Conservation (phyloP, 2,329 filamentous ascomycete genomes). For the Diaporthe eres region DNA sequence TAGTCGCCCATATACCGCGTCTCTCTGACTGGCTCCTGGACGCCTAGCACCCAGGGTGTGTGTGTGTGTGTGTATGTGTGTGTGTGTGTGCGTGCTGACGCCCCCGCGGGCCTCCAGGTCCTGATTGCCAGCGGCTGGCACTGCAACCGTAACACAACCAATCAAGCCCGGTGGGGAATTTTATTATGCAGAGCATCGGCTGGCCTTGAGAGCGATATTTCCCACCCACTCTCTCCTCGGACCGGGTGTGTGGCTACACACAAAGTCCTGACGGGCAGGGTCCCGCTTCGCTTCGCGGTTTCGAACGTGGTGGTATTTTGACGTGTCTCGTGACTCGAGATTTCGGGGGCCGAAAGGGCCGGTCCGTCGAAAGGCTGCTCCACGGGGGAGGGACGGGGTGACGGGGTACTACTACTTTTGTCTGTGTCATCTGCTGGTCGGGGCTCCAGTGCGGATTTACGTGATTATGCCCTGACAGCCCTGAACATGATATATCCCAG, state of each 20-base stretch:
- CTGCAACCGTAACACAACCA: constrained; percentile 21
- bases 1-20: constrained; percentile 2
- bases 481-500: not conserved
- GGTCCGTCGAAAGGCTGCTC: constrained; percentile 5
- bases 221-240: not conserved
- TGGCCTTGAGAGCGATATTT: not conserved
- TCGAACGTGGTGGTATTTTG: constrained; percentile 4
- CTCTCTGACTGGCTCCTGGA: not conserved
- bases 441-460: not conserved
- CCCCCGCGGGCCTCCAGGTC: not conserved
- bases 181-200: constrained; percentile 25
- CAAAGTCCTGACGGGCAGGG: not conserved
- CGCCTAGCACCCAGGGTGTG: not conserved
- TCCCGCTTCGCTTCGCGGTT: not conserved
- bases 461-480: not conserved
- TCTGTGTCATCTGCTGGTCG: not conserved
- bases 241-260: constrained; percentile 24
- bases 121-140: constrained; percentile 14
- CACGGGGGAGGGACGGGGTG: not conserved
- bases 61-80: not conserved
- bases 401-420: constrained; percentile 1
- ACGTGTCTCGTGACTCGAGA: constrained; percentile 18
- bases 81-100: too few species aligned
- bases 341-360: constrained; percentile 32
- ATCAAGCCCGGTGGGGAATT: not conserved